Conservation (phyloP, 768 basidiomycete species). For the Suillus ampliporus region DNA sequence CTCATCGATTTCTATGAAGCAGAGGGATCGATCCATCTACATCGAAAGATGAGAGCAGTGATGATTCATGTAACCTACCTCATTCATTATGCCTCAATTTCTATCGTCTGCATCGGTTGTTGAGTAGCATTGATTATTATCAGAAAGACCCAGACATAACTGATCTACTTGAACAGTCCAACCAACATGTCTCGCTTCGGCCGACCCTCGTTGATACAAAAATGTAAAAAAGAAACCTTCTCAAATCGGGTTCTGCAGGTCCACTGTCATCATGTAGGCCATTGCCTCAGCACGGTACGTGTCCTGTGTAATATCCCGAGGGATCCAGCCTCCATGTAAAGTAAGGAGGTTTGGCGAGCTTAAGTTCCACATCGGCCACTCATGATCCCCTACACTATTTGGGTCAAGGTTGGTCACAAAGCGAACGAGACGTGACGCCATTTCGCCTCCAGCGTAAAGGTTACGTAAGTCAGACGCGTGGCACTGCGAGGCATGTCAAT, state of each 20-base stretch:
- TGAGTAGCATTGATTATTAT: too few relatives aligned
- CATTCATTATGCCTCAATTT: too few relatives aligned
- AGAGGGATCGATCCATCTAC: slow-evolving; percentile 36
- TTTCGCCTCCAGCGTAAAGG: slow-evolving; percentile 11
- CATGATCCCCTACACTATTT: slow-evolving; percentile 17
- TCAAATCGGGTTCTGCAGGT: slow-evolving; percentile 17
- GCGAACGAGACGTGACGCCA: slow-evolving; percentile 27
- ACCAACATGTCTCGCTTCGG: too few relatives aligned
- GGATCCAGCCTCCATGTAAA: slow-evolving; percentile 23
- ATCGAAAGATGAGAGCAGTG: too few relatives aligned
- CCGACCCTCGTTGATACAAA: too few relatives aligned
- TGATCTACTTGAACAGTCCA: too few relatives aligned
- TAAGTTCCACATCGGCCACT: slow-evolving; percentile 29
- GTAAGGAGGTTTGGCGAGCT: slow-evolving; percentile 23
- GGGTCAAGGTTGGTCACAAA: slow-evolving; percentile 32
- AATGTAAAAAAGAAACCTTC: not conserved
- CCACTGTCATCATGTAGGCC: slow-evolving; percentile 12
- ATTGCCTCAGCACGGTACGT: slow-evolving; percentile 27
- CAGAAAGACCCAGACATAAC: too few relatives aligned
- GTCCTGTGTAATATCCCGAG: slow-evolving; percentile 23
- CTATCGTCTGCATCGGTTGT: too few relatives aligned
- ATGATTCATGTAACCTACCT: too few relatives aligned
- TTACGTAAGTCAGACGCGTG: slow-evolving; percentile 42
- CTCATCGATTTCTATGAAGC: slow-evolving; percentile 69
- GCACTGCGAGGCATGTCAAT: slow-evolving; percentile 26